Conservation (phyloP, 2,329 filamentous ascomycete species). For the Aaosphaeria pasadenensis region DNA sequence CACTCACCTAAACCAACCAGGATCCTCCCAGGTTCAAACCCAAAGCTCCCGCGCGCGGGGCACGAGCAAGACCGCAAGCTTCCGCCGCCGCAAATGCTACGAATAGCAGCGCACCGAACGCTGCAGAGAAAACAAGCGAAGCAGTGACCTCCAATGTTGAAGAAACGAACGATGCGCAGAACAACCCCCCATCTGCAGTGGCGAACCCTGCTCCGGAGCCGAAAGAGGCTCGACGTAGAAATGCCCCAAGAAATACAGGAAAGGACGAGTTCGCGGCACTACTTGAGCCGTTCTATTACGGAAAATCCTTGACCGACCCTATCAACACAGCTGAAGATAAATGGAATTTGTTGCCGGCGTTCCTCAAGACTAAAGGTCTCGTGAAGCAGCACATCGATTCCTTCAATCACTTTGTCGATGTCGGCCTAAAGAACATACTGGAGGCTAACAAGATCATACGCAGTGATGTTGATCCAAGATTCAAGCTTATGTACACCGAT, state of each 20-base stretch:
- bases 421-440: conserved; percentile 95
- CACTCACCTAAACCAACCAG: conserved; percentile 13
- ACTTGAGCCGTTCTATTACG: conserved; percentile 68
- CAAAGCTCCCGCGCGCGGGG: conserved; percentile 31
- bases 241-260: conserved; percentile 19
- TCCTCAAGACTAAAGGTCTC: conserved; percentile 93
- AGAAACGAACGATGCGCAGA: conserved; percentile 1
- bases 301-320: conserved; percentile 64
- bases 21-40: conserved; percentile 24
- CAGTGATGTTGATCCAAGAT: conserved; percentile 89
- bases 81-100: conserved; percentile 3
- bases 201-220: neutral
- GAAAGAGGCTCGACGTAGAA: conserved; percentile 15
- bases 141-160: neutral
- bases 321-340: conserved; percentile 79
- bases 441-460: conserved; percentile 83
- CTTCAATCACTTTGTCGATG: conserved; percentile 97
- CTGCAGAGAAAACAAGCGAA: neutral
- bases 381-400: conserved; percentile 99
- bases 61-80: conserved; percentile 16
- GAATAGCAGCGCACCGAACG: conserved; percentile 8
- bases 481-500: conserved; percentile 87
- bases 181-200: conserved; percentile 5
- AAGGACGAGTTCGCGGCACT: conserved; percentile 60
- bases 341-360: conserved; percentile 95